Base-by-base conservation (phyloP, 345 rosid species). In the Hypericum perforatum region DNA sequence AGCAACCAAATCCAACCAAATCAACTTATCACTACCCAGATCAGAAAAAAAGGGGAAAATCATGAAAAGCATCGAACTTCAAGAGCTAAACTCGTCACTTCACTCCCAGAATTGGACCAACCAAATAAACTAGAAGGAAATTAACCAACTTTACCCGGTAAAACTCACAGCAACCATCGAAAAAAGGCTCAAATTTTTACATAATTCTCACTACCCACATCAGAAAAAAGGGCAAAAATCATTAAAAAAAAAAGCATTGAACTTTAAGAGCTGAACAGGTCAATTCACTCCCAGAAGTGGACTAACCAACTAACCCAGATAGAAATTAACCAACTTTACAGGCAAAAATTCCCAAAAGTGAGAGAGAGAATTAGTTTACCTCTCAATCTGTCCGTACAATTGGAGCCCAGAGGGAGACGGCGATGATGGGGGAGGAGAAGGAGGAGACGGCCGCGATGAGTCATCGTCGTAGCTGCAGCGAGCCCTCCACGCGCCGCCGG, bases 351-450 rank as follows among this genome's bases (percentile, higher is more conserved):
- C 32, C 32, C 32, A 22, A 22, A 22, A 22, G 32, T 1, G 32
- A 22, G 32, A 22, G 32, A 22, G 32, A 22, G 32, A 22, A 22
- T 4, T 22, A 1, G 4, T 22, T 22, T 22, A 79, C 97, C 95
- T 88, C 71, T 92, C 96, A 67, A 92, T 85, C 70, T 92, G 86
- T 57, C 86, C 71, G 59, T 92, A 92, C 38, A 81, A 68, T 59
- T 79, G 86, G 60, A 88, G 69, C 43, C 84, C 81, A 6, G 85
- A 43, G 57, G 96, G 60, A 42, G 72, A 54, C 5, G 68, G 55
- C 61, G 65, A 74, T 40, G 78, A 61, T 57, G 70, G 86, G 63
- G 58, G 76, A 7, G 68, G 39, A 0, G 62, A 50, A 61, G 65
- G 75, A 42, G 78, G 63, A 54, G 70, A 85, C 64, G 58, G 76